Conservation (phyloP, 495 filamentous ascomycete species). For the Sordaria brevicollis region DNA sequence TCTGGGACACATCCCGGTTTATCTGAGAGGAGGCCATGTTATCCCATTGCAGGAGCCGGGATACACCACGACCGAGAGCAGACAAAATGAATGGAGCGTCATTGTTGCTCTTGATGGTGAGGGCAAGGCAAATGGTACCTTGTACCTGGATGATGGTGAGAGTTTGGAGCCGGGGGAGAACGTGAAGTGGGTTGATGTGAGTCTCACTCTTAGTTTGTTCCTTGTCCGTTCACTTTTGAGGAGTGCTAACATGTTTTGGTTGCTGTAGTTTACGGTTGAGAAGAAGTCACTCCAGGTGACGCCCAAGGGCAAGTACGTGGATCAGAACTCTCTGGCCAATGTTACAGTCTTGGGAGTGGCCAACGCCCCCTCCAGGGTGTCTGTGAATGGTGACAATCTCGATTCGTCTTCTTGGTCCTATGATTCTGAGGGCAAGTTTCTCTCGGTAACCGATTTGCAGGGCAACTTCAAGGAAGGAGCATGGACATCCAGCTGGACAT, state of each 20-base stretch:
- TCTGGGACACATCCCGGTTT: constrained; percentile 70
- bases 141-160: constrained; percentile 83
- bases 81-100: constrained; percentile 60
- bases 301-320: constrained; percentile 44
- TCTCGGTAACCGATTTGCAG: constrained; percentile 8
- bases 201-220: constrained; percentile 5
- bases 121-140: constrained; percentile 49
- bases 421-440: constrained; percentile 15
- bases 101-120: constrained; percentile 48
- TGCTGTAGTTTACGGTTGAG: constrained; percentile 40
- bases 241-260: neutral
- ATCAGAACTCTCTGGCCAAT: constrained; percentile 51
- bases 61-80: constrained; percentile 54
- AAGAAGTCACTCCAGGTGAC: constrained; percentile 35
- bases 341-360: constrained; percentile 58
- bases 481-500: constrained; percentile 11
- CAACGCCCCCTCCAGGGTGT: constrained; percentile 31
- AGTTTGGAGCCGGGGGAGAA: constrained; percentile 45
- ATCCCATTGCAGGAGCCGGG: constrained; percentile 63
- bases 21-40: constrained; percentile 58
- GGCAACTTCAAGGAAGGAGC: constrained; percentile 10
- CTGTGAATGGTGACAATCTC: constrained; percentile 39
- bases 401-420: constrained; percentile 35
- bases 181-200: constrained; percentile 47
- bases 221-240: neutral